Conservation (phyloP, 208 protist species). For the Angomonas ambiguus region DNA sequence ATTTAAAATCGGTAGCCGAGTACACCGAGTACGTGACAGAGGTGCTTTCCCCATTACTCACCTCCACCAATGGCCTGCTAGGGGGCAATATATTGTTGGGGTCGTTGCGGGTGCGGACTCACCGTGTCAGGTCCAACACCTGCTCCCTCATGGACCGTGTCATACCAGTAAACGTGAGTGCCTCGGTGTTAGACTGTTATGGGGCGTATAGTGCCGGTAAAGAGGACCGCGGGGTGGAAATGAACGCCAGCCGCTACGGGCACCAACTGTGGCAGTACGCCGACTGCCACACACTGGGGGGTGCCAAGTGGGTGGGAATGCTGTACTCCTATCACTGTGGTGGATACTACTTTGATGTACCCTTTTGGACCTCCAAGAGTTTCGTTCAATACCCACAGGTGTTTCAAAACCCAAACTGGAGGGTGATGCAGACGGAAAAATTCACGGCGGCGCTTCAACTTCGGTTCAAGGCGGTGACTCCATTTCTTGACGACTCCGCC, state of each 20-base stretch:
- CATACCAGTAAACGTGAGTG: not conserved
- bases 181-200: conserved; percentile 9
- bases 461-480: conserved; percentile 11
- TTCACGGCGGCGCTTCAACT: not conserved
- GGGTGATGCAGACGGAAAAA: not conserved
- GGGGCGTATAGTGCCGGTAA: conserved; percentile 7
- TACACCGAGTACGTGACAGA: conserved; percentile 30
- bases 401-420: conserved; percentile 14
- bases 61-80: conserved; percentile 16
- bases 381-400: conserved; percentile 1
- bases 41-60: conserved; percentile 18
- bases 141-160: conserved; percentile 22
- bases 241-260: not conserved
- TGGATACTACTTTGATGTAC: conserved; percentile 42
- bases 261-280: conserved; percentile 22
- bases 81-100: conserved; percentile 27
- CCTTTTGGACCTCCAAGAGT: conserved; percentile 19
- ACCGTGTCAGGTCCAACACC: conserved; percentile 19
- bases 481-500: conserved; percentile 42
- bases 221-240: conserved; percentile 12
- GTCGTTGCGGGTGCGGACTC: conserved; percentile 26
- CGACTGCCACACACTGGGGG: conserved; percentile 21
- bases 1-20: conserved; percentile 19
- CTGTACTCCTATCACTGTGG: conserved; percentile 39
- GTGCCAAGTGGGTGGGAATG: not conserved